Evolutionary conservation across 768 basidiomycete genomes (phyloP).

Genomic region (Podaxis carcinomalis): DNA sequence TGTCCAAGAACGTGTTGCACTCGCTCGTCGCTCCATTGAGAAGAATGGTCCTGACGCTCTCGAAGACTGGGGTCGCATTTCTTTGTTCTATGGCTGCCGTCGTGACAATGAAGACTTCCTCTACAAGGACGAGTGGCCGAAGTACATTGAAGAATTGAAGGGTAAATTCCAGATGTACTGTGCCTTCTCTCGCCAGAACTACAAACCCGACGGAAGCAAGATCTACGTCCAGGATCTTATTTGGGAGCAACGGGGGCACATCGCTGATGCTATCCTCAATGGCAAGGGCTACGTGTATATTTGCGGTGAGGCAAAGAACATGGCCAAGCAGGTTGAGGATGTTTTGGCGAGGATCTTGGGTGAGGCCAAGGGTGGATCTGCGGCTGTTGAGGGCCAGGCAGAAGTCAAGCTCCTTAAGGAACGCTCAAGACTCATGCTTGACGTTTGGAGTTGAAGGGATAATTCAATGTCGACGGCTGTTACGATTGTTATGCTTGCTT

Average conservation of each 20-base stretch:
- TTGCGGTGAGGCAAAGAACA: conserved; percentile 94
- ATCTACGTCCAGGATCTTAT: conserved; percentile 99
- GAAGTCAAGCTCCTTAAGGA: conserved; percentile 97
- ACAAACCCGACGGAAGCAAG: conserved; percentile 88
- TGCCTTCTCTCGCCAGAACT: conserved; percentile 91
- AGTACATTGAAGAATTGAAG: conserved; percentile 79
- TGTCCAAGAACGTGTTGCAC: conserved; percentile 94
- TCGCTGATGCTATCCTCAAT: conserved; percentile 86
- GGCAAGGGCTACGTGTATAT: conserved; percentile 98
- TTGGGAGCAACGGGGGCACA: conserved; percentile 78
- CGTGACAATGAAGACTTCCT: conserved; percentile 86
- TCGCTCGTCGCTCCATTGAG: conserved; percentile 90
- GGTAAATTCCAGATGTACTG: conserved; percentile 88
- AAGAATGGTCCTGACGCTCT: conserved; percentile 95
- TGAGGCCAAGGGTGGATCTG: conserved; percentile 89
- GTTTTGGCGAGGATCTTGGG: conserved; percentile 79
- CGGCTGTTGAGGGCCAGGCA: conserved; percentile 82
- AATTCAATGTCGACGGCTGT: background rate
- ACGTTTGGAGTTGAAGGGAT: conserved; percentile 75
- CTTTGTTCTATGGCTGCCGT: conserved; percentile 96
- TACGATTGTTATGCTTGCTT: background rate
- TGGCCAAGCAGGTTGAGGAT: conserved; percentile 96
- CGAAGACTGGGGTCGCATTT: conserved; percentile 92
- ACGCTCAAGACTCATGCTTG: conserved; percentile 78
- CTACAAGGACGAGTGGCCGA: conserved; percentile 93